Percentiles rank a stretch among this genome's conserved stretches.
phyloP scores from a whole-genome alignment of 495 filamentous ascomycete species.

The Usnea hakonensis region DNA sequence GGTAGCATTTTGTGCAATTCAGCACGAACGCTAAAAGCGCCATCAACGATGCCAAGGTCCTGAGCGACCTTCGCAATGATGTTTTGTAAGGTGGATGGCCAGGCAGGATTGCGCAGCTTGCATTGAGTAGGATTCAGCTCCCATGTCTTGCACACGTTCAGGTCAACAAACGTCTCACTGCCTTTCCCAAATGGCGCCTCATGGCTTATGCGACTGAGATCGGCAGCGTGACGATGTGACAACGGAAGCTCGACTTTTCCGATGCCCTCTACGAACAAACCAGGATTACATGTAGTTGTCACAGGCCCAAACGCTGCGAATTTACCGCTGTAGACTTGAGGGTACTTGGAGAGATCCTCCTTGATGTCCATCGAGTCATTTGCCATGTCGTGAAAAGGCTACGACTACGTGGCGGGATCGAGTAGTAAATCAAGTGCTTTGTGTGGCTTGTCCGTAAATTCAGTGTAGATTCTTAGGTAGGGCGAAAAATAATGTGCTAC shows the following conservation, averaged over 20 bases:
- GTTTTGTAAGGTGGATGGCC: conserved; percentile 17
- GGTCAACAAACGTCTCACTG: conserved; percentile 40
- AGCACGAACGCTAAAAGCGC: conserved; percentile 19
- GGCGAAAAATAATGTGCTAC: too few species aligned
- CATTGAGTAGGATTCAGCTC: conserved; percentile 43
- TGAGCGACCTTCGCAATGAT: conserved; percentile 10
- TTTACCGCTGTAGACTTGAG: not conserved
- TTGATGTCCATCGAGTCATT: not conserved
- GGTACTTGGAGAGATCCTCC: not conserved
- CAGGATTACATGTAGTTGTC: conserved; percentile 22
- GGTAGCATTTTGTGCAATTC: conserved; percentile 49
- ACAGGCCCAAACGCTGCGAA: conserved; percentile 4
- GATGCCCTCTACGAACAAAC: conserved; percentile 34
- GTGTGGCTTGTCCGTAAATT: too few species aligned
- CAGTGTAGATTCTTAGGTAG: too few species aligned
- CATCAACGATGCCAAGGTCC: conserved; percentile 10
- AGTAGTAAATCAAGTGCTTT: too few species aligned
- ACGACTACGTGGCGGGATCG: too few species aligned
- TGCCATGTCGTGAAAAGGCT: not conserved
- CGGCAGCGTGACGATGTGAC: conserved; percentile 32
- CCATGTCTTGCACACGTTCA: conserved; percentile 42
- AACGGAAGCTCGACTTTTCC: conserved; percentile 39
- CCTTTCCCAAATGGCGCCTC: conserved; percentile 41
- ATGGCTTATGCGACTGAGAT: conserved; percentile 34
- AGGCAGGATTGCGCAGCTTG: conserved; percentile 32